These are phyloP conservation scores for Cryptosporidium tyzzeri DNA, from an alignment of 169 alveolate genomes.

Conservation along the genomic window DNA sequence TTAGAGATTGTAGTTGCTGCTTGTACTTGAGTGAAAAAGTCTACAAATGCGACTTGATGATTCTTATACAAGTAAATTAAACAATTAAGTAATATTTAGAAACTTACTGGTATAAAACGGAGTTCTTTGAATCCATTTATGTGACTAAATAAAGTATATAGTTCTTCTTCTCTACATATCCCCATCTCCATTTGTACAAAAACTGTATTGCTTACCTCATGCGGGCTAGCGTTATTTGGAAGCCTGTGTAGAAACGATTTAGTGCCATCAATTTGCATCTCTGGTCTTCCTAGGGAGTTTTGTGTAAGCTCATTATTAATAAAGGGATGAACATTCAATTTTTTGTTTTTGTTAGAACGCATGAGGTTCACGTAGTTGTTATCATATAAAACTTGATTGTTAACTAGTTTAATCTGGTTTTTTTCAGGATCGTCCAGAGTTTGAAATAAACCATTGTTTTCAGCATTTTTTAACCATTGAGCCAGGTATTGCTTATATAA, in stretches of 20 bases:
- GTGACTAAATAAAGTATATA: not conserved
- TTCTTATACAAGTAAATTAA: not conserved
- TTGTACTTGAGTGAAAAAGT: conserved; percentile 34
- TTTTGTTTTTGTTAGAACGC: not conserved
- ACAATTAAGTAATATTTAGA: not conserved
- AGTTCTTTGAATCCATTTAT: conserved; percentile 41
- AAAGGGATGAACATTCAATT: not conserved
- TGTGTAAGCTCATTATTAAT: not conserved
- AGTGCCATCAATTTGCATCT: not conserved
- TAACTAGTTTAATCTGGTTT: not conserved
- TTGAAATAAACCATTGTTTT: conserved; percentile 1
- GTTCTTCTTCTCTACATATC: conserved; percentile 29
- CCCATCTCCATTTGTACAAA: conserved; percentile 41
- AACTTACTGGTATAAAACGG: conserved; percentile 68
- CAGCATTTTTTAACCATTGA: conserved; percentile 46
- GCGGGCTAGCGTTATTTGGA: not conserved
- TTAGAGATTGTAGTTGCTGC: conserved; percentile 41
- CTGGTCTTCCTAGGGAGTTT: not conserved
- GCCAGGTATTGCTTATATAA: conserved; percentile 23
- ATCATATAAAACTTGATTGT: conserved; percentile 23
- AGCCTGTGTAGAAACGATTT: not conserved
- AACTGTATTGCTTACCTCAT: conserved; percentile 8
- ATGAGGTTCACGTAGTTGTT: not conserved
- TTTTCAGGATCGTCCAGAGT: not conserved
- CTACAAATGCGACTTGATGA: conserved; percentile 69